Percentiles rank a stretch among this genome's conserved stretches.
Evolutionary conservation across 257 asterid species (phyloP).

Genomic region (Gardenia jasminoides): DNA sequence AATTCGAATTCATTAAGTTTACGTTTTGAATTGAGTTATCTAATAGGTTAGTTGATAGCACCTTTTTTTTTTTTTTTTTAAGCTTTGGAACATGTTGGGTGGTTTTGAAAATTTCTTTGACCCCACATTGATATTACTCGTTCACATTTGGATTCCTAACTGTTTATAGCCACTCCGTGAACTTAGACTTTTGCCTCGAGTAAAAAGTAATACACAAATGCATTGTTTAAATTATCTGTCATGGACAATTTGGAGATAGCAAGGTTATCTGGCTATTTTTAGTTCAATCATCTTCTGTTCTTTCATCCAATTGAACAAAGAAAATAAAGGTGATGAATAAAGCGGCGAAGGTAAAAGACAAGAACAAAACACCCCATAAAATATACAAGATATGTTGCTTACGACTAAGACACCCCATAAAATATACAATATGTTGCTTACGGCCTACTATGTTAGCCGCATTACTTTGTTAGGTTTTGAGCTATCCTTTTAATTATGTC

Average conservation of each 20-base stretch:
- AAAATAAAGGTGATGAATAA: neutral
- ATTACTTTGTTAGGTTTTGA: neutral
- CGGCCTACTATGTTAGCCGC: neutral
- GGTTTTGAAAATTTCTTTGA: neutral
- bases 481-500: neutral
- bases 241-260: neutral
- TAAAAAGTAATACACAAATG: neutral
- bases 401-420: neutral
- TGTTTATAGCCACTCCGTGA: neutral
- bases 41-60: neutral
- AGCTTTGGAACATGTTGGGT: neutral
- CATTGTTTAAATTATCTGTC: constrained; percentile 3
- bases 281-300: constrained; percentile 11
- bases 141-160: neutral
- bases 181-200: neutral
- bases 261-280: neutral
- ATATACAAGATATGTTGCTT: neutral
- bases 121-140: neutral
- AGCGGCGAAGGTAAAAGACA: neutral
- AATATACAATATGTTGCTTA: neutral
- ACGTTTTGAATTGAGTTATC: too few species aligned
- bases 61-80: too few species aligned
- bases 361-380: neutral
- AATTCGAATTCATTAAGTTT: too few species aligned
- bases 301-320: constrained; percentile 3